Base-by-base conservation (phyloP, 2,329 filamentous ascomycete genomes). In the Phialophora macrospora region DNA sequence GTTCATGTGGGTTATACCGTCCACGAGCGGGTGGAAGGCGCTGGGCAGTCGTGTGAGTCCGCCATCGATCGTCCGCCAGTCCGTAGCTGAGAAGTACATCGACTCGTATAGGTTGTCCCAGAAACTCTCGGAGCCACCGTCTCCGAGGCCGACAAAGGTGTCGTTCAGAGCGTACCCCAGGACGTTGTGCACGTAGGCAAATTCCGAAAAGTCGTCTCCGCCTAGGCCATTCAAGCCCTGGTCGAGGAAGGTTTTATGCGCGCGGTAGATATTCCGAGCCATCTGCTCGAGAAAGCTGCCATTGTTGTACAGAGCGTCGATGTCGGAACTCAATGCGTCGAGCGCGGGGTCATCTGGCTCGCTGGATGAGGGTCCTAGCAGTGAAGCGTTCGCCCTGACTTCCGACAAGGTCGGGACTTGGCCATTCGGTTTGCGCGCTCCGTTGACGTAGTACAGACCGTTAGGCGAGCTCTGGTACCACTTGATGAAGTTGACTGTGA, bases 41-140 rank as follows among this genome's bases (percentile, higher is more conserved):
- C 79, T 74, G 0, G 88, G 88, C 0, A 91, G 81, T 0, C 84
- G 83, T 66, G 83, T 85, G 0, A 87, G 74, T 1, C 85, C 85
- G 72, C 84, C 80, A 72, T 90, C 85, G 68, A 90, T 89, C 3
- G 88, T 90, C n/a, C 79, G 80, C 85, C 85, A 90, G 3, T 80
- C 80, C 0, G 84, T 84, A 0, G 87, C 86, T 1, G 74, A 72
- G 73, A 89, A 89, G 75, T 89, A 90, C 4, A 85, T 78, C 4
- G 78, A 78, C 1, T 89, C 87, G 68, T 86, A 86, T 14, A 84
- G 73, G 69, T 78, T 79, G 7, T 82, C 79, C 75, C 87, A 87
- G 57, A 71, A 62, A 7, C 65, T 60, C n/a, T 63, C 57, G 20
- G n/a, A 51, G 80, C 81, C 8, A 79, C 78, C 12, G 8, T 77